These are phyloP conservation scores for Sarcodon aspratus DNA, from an alignment of 768 basidiomycete species.

Conservation along the genomic window DNA sequence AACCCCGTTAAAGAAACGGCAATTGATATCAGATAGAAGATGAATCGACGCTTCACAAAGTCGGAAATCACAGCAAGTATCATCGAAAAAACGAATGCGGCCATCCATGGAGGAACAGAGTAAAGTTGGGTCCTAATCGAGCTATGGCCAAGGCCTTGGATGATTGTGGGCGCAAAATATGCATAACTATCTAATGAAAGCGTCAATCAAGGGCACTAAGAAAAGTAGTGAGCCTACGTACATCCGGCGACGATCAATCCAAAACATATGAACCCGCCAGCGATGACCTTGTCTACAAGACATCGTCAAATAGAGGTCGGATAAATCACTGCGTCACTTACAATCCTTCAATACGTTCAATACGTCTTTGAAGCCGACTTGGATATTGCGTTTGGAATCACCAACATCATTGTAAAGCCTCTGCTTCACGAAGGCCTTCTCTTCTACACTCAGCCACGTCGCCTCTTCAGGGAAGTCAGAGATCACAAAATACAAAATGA, in stretches of 20 bases:
- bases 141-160: slow-evolving; percentile 12
- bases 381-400: not conserved
- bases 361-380: not conserved
- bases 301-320: too few relatives aligned
- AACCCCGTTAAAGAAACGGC: slow-evolving; percentile 9
- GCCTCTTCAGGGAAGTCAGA: slow-evolving; percentile 21
- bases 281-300: slow-evolving; percentile 13
- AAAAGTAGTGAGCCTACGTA: slow-evolving; percentile 20
- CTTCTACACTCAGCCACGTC: not conserved
- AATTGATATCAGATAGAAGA: slow-evolving; percentile 10
- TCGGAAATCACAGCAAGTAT: slow-evolving; percentile 10
- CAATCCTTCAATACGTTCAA: not conserved
- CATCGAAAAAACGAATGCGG: slow-evolving; percentile 13
- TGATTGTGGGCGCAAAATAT: slow-evolving; percentile 13
- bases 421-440: not conserved
- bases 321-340: too few relatives aligned
- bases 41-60: slow-evolving; percentile 8
- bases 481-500: slow-evolving; percentile 21
- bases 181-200: too few relatives aligned
- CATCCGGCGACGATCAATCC: slow-evolving; percentile 16
- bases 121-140: slow-evolving; percentile 16
- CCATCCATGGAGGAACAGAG: slow-evolving; percentile 18
- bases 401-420: too few relatives aligned
- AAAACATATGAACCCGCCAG: slow-evolving; percentile 20
- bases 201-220: slow-evolving; percentile 13